phyloP scores from a whole-genome alignment of 2,329 filamentous ascomycete genomes.

The Calonectria honghensis region DNA sequence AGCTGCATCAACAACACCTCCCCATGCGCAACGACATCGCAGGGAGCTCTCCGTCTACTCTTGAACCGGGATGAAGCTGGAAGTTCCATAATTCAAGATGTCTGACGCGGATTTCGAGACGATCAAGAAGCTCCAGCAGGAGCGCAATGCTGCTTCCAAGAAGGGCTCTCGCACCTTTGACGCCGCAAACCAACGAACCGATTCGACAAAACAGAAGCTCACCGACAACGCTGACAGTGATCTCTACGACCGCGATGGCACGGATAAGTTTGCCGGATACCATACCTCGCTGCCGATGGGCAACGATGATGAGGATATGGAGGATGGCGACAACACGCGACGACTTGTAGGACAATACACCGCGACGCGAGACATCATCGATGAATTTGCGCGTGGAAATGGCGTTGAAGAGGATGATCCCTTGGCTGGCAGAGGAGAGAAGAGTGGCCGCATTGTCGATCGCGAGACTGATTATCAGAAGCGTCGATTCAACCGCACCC shows the following conservation, averaged over 20 bases:
- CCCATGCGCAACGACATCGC: slow-evolving; percentile 62
- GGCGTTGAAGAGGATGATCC: slow-evolving; percentile 96
- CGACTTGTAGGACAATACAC: slow-evolving; percentile 96
- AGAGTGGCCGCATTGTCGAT: slow-evolving; percentile 91
- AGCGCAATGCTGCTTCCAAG: slow-evolving; percentile 90
- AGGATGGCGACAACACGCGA: slow-evolving; percentile 82
- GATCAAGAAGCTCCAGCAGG: slow-evolving; percentile 91
- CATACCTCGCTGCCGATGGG: slow-evolving; percentile 89
- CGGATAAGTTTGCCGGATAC: slow-evolving; percentile 91
- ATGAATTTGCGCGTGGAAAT: slow-evolving; percentile 90
- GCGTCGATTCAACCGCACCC: slow-evolving; percentile 89
- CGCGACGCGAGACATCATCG: slow-evolving; percentile 91
- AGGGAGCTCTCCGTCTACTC: slow-evolving; percentile 59
- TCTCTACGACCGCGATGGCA: slow-evolving; percentile 86
- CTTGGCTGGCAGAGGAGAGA: slow-evolving; percentile 86
- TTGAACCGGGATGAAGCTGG: slow-evolving; percentile 66
- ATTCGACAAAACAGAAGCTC: slow-evolving; percentile 93
- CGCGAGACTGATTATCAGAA: slow-evolving; percentile 99
- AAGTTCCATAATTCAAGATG: slow-evolving; percentile 69
- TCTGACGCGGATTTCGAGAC: slow-evolving; percentile 90
- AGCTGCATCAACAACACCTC: slow-evolving; percentile 55
- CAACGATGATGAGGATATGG: slow-evolving; percentile 87
- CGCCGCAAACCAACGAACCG: slow-evolving; percentile 85
- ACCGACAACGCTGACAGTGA: slow-evolving; percentile 92
- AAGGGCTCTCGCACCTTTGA: slow-evolving; percentile 89